Base-by-base conservation (phyloP, 345 rosid species). In the Arabis alpina region DNA sequence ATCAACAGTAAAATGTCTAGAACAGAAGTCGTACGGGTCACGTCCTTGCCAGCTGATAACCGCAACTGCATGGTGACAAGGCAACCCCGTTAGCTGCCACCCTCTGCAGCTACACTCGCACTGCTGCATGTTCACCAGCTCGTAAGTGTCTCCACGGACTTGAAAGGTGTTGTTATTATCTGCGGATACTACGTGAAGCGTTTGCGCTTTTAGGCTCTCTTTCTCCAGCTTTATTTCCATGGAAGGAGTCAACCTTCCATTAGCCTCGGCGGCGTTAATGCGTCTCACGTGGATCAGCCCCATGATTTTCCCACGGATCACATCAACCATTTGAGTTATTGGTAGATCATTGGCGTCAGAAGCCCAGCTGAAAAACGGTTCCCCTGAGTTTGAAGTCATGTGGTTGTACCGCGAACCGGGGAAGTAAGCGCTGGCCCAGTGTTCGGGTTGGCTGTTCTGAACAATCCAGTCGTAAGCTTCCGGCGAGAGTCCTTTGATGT, bases 251-350 rank as follows among this genome's bases (percentile, higher is more conserved):
- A 91, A 77, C 67, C 85, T 87, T 40, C 91, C 82, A 66, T 66
- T 43, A 87, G 94, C 86, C 39, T 79, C 86, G 28, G 66, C 80
- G 5, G 90, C 86, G 52, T 80, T 82, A 4, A 71, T 79, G 52
- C 84, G 71, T 57, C 81, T 84, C 19, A 79, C 63, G 57, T 87
- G 80, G 43, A 91, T 83, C 68, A 87, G 73, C 70, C 82, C 92
- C 96, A 82, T 81, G 61, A 91, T 86, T 76, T 86, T 93, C 49
- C 86, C 82, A 5, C 86, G 79, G 62, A 93, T 84, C 68, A 81
- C 84, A 66, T 93, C 96, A 40, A 93, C 91, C 98, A 89, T 86
- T 68, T 93, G 97, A 11, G 96, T 93, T 66, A 93, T 93, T 7
- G 97, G 98, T 16, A 93, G 76, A 36, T 91, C 98, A 24, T 90